Evolutionary conservation across 805 yeast genomes (phyloP), one percentile per base, ranked within the genome.

Genomic region (Metschnikowia santaceciliae): DNA sequence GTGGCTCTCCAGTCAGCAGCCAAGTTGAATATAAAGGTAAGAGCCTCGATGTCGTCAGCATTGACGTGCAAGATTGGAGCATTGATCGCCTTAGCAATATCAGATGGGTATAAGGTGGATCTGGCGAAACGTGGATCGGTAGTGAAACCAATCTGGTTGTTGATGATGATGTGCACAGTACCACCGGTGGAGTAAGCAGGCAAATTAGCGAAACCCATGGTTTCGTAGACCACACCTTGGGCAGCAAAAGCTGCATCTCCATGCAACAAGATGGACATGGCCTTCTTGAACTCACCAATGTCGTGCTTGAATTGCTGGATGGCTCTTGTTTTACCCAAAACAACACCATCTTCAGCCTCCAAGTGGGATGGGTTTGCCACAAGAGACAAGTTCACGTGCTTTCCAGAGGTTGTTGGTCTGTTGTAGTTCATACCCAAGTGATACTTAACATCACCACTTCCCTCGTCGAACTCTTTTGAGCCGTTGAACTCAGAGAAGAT

Each of bases 201-300:
- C 67, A 94, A 80, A 63, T 83, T 82, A 62, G 88, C 81, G 75
- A 94, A 87, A 52, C 98, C 98, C 88, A 92, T 84, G 49, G 99
- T 92, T 78, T 94, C 99, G 75, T 94, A 94, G 52, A 94, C 97
- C 51, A 94, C 95, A 84, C 99, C 99, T 77, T 94, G 99, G 58
- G 88, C 99, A 42, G 97, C 91, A 68, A 94, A 91, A 36, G 99
- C 99, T 52, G 99, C 96, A 72, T 94, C 99, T 80, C 99, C 99
- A 71, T 94, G 99, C 71, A 94, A 79, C 71, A 94, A 78, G 54
- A 94, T 88, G 58, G 94, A 86, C 80, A 94, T 78, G 43, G 98
- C 97, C 75, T 90, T 92, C 62, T 83, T 77, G 77, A 77, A 88
- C 42, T 79, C 81, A 56, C 90, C 90, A 58, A 87, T 82, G 67